Conservation (phyloP, 441 rosid genomes). For the Syzygium syzygioides region DNA sequence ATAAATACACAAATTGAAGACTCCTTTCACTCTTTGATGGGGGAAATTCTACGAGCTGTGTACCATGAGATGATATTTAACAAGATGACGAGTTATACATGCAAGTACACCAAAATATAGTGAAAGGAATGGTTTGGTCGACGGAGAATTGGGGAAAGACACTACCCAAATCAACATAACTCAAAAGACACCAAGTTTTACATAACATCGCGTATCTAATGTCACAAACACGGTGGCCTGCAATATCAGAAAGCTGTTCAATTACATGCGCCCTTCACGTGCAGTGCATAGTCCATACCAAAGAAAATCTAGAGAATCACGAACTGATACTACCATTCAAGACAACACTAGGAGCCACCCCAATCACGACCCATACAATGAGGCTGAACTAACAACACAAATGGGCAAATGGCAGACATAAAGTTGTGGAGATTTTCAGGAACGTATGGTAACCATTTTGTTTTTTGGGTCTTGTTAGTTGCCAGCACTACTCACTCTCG, state of each 20-base stretch:
- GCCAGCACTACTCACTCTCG: neutral
- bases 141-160: neutral
- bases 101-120: neutral
- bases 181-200: neutral
- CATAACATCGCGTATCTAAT: neutral
- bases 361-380: neutral
- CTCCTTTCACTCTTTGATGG: neutral
- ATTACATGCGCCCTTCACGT: neutral
- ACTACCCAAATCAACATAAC: neutral
- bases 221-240: neutral
- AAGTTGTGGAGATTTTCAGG: neutral
- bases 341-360: neutral
- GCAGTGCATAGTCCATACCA: neutral
- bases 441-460: neutral
- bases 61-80: neutral
- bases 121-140: neutral
- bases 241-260: neutral
- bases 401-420: neutral
- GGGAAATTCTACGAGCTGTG: neutral
- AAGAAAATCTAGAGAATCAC: neutral
- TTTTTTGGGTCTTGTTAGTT: neutral
- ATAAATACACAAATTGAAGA: neutral
- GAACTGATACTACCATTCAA: neutral
- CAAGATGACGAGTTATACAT: neutral
- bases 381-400: neutral